Evolutionary conservation across 352 stramenopile species (phyloP), one percentile per base, ranked within the genome.

Genomic region (Phytophthora pseudosyringae): DNA sequence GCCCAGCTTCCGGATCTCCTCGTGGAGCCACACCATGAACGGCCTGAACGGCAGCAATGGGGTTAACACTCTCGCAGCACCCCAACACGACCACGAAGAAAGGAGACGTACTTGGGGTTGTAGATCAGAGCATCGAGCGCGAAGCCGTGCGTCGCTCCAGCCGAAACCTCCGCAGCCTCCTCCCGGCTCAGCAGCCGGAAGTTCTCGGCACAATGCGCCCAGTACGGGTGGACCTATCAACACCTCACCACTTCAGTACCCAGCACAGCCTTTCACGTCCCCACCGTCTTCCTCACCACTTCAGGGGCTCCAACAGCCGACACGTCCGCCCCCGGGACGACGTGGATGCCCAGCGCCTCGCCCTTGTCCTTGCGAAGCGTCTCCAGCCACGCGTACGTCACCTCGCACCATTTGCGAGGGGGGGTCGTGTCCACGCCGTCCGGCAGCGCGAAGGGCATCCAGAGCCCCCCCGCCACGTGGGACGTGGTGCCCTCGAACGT

Each of bases 361-460:
- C 78, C 79, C 64, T 86, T 69, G 25, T 65, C 39, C 7, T 71
- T 32, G 52, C 45, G 55, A 15, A 90, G 33, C 16, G 56, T 55
- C 18, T 82, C 67, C 32, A 91, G 69, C 83, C 83, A 91, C 46
- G 49, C 48, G 56, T 84, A 89, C 59, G 78, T 87, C 52, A 69
- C 77, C 29, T 90, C 76, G 49, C 83, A 89, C 83, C 83, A 91
- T 60, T 80, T 66, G 11, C 83, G 60, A 16, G 76, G 73, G 46
- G 69, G 70, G 7, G 75, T 25, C 21, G 77, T 67, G 52, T 80
- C 71, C 3, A 75, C 58, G 48, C 68, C 64, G 9, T 71, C 39
- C 0, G 82, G 78, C 28, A 91, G 58, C 15, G 81, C 81, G 53
- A 91, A 91, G 0, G 83, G 81, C 69, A 89, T 84, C 83, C 83